phyloP scores from a whole-genome alignment of 2,329 filamentous ascomycete species.

The Colletotrichum musae region DNA sequence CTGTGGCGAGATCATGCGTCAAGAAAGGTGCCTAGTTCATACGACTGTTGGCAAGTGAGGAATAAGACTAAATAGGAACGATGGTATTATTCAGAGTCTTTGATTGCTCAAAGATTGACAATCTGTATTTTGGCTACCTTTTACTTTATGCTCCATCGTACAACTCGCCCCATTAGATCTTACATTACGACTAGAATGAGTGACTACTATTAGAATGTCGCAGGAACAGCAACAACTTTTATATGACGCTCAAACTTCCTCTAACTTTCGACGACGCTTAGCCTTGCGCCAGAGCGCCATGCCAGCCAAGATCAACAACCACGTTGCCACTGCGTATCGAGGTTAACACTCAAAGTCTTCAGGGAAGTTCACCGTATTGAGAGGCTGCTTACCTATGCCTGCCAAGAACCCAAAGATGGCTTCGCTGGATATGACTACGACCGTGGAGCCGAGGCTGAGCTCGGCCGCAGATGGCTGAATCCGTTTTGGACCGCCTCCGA shows the following conservation, averaged over 20 bases:
- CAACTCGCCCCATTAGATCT: background rate
- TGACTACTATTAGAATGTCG: background rate
- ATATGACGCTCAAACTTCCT: background rate
- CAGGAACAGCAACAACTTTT: background rate
- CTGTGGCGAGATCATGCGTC: too few relatives aligned
- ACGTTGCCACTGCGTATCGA: conserved; percentile 4
- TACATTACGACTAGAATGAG: too few relatives aligned
- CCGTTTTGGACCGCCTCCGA: conserved; percentile 1
- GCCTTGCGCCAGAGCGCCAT: conserved; percentile 9
- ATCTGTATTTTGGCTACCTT: background rate
- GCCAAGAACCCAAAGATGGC: conserved; percentile 20
- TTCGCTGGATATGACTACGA: conserved; percentile 12
- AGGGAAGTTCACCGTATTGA: too few relatives aligned
- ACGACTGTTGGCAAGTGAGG: too few relatives aligned
- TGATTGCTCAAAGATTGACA: too few relatives aligned
- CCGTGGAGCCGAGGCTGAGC: background rate
- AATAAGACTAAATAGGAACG: too few relatives aligned
- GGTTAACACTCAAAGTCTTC: too few relatives aligned
- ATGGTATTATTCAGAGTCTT: too few relatives aligned
- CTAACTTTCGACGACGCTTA: background rate
- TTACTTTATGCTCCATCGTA: background rate
- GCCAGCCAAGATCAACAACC: conserved; percentile 1
- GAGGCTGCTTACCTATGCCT: conserved; percentile 1
- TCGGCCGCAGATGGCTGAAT: conserved; percentile 1
- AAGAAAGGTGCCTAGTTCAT: too few relatives aligned